These are phyloP conservation scores for Inonotus obliquus DNA, from an alignment of 1,284 basidiomycete species.

Conservation along the genomic window DNA sequence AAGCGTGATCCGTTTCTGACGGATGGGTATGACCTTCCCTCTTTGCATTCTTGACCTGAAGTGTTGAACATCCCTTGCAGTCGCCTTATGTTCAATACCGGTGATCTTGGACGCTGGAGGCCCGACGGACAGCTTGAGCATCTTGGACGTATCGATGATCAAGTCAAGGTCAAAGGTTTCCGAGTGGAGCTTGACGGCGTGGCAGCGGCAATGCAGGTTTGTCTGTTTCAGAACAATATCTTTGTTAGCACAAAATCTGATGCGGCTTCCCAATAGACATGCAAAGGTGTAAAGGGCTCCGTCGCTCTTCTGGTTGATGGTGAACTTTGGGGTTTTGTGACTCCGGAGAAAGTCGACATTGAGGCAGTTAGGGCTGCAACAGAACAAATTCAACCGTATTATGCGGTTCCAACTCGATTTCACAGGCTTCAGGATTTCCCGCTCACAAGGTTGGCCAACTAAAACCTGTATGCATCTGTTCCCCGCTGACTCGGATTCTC, in stretches of 20 bases:
- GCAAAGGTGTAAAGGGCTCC: conserved; percentile 41
- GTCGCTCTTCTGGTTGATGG: conserved; percentile 46
- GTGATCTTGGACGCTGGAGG: conserved; percentile 52
- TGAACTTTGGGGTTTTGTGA: conserved; percentile 52
- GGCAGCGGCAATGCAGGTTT: conserved; percentile 51
- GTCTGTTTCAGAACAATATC: conserved; percentile 11
- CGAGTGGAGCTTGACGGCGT: conserved; percentile 59
- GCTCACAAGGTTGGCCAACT: conserved; percentile 40
- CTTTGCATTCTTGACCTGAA: neutral
- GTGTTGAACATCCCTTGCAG: conserved; percentile 26
- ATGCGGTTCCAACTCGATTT: conserved; percentile 49
- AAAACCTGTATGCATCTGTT: neutral
- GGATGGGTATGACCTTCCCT: conserved; percentile 37
- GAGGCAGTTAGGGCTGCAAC: conserved; percentile 40
- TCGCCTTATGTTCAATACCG: conserved; percentile 55
- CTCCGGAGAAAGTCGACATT: conserved; percentile 36
- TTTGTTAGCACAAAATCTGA: conserved; percentile 6
- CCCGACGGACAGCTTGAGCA: conserved; percentile 48
- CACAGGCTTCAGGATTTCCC: conserved; percentile 42
- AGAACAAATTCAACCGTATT: conserved; percentile 51
- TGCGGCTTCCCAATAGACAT: conserved; percentile 30
- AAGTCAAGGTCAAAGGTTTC: conserved; percentile 56
- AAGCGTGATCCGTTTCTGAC: conserved; percentile 44
- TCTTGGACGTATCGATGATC: conserved; percentile 53
- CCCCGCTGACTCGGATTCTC: neutral